These are phyloP conservation scores for Mycena capillaripes DNA, from an alignment of 768 basidiomycete species.

Conservation along the genomic window DNA sequence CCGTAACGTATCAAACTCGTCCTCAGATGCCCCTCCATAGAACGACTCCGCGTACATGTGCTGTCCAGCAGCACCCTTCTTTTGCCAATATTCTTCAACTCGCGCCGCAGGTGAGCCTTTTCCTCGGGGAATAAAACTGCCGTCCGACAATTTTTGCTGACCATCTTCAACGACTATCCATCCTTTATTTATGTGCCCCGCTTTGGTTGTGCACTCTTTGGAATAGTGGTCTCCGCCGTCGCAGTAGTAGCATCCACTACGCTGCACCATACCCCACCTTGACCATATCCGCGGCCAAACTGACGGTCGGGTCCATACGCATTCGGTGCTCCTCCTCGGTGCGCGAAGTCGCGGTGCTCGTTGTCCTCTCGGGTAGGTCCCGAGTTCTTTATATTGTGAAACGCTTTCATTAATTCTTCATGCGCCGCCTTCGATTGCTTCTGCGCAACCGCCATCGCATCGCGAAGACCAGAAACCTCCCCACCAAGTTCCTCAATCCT, in stretches of 20 bases:
- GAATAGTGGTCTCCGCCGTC: constrained; percentile 10
- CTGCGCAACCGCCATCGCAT: background rate
- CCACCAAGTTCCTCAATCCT: constrained; percentile 10
- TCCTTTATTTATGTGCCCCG: background rate
- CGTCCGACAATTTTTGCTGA: background rate
- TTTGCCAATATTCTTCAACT: constrained; percentile 23
- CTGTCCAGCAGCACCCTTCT: constrained; percentile 8
- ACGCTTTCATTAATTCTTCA: background rate
- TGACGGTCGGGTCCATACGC: background rate
- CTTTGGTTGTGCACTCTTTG: background rate
- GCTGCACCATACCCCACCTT: too few relatives aligned
- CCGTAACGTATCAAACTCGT: background rate
- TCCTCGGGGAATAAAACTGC: constrained; percentile 2
- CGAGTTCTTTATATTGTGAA: background rate
- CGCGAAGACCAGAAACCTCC: background rate
- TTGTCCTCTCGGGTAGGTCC: too few relatives aligned
- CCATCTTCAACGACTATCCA: constrained; percentile 6
- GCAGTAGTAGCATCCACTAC: background rate
- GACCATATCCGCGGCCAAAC: too few relatives aligned
- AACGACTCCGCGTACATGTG: background rate
- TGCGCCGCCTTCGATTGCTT: too few relatives aligned
- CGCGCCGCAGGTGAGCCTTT: background rate
- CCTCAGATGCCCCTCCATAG: background rate
- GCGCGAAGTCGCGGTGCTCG: too few relatives aligned
- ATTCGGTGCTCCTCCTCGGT: too few relatives aligned